These are phyloP conservation scores for Aegilops tauschii DNA, from an alignment of 176 grass and related monocot genomes.

Conservation along the genomic window DNA sequence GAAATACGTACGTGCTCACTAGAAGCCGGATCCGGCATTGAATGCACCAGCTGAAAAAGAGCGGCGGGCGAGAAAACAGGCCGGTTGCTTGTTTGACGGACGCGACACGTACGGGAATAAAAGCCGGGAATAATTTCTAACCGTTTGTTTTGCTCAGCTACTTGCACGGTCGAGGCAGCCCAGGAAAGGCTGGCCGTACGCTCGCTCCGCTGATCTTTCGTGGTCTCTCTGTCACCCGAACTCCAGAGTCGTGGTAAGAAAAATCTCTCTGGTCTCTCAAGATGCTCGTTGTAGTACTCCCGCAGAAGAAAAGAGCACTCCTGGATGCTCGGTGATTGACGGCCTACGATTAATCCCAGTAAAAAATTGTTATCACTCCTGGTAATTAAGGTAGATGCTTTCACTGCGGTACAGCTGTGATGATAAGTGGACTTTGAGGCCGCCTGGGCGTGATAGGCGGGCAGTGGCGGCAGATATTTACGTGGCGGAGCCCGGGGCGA, in stretches of 20 bases:
- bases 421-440: conserved; percentile 32
- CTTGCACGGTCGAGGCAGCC: background rate
- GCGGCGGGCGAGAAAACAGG: background rate
- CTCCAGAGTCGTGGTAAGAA: background rate
- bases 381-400: background rate
- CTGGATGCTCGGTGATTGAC: no score
- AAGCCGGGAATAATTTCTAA: no score
- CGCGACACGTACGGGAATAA: no score
- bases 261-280: background rate
- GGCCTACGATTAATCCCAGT: no score
- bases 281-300: no score
- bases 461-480: background rate
- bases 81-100: no score
- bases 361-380: background rate
- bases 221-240: background rate
- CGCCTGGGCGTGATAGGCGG: background rate
- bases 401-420: background rate
- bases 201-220: background rate
- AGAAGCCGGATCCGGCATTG: background rate
- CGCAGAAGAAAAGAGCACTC: no score
- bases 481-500: background rate
- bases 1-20: background rate
- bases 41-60: background rate
- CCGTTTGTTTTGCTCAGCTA: background rate
- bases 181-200: background rate